Evolutionary conservation across 768 basidiomycete species (phyloP), one percentile per base, ranked within the genome.

Genomic region (Lactarius hengduanensis): DNA sequence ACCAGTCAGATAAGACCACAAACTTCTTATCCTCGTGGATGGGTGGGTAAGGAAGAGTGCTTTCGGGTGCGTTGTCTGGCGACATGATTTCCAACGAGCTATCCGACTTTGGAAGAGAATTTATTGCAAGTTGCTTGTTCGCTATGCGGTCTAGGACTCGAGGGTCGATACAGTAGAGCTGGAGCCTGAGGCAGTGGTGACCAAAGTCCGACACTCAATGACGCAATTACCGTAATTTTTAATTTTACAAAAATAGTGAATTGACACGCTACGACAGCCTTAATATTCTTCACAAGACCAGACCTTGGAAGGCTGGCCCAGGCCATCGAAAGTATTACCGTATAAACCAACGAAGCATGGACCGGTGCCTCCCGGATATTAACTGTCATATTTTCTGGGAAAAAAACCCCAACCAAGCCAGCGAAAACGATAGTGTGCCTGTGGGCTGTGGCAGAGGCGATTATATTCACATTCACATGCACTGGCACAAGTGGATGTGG

Each of bases 1-100:
- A 94, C 94, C 95, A 98, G 75, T 98, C 95, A 61, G 92, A 92
- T 55, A 96, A 79, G 13, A 91, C 91, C 22, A 96, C 86, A 67
- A 94, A 95, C 73, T 84, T 84, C 78, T 93, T 92, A 78, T 90
- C 86, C 60, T 78, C 79, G 77, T 93, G 86, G 40, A 96, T 78
- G 1, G 91, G 87, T 30, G 92, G 92, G 77, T 93, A 92, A 5
- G 90, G 90, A 0, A 94, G 81, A 2, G 86, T 87, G 76, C 89
- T 90, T 73, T 84, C 76, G 32, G 89, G 79, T n/a, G 73, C 75
- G 38, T 58, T n/a, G 43, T 72, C 71, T 53, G 16, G 32, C 13
- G 66, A 64, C 62, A 69, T 70, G 26, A 26, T 34, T 59, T 22
- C 30, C 11, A 41, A 7, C 4, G 0, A 18, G 40, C 1, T 28